These are phyloP conservation scores for Bruguiera parviflora DNA, from an alignment of 345 rosid species.

Conservation along the genomic window DNA sequence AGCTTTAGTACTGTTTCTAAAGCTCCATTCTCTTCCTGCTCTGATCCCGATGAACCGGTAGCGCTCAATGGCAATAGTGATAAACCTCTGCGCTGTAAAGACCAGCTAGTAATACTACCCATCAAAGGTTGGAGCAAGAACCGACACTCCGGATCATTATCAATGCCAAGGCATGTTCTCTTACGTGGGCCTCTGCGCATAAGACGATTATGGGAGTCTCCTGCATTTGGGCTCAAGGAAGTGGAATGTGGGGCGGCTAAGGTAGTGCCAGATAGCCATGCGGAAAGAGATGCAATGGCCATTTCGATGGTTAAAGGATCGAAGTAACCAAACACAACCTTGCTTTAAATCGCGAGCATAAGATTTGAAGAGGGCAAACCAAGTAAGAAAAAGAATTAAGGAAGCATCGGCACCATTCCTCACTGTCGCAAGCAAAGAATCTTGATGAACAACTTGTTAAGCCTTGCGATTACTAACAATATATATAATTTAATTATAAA, in stretches of 20 bases:
- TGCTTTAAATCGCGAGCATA: background rate
- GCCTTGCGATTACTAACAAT: too few species aligned
- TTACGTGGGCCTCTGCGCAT: background rate
- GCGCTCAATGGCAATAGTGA: constrained; percentile 21
- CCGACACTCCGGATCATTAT: background rate
- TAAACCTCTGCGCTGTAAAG: constrained; percentile 5
- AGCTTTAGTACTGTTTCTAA: constrained; percentile 60
- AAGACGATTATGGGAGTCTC: background rate
- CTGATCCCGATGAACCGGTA: constrained; percentile 15
- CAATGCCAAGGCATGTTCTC: background rate
- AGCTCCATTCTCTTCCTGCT: constrained; percentile 38
- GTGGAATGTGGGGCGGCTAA: constrained; percentile 3
- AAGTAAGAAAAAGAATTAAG: constrained; percentile 13
- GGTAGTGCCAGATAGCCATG: background rate
- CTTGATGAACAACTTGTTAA: background rate
- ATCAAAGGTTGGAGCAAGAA: constrained; percentile 7
- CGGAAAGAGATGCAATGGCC: constrained; percentile 9
- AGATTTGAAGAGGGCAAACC: background rate
- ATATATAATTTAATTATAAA: too few species aligned
- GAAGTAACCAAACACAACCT: background rate
- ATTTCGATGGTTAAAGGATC: background rate
- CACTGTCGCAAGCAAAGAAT: background rate
- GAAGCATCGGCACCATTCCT: background rate
- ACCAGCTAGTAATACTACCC: background rate
- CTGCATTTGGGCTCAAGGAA: constrained; percentile 1